Percentiles rank a stretch among this genome's conserved stretches.
Conservation (phyloP, 2,329 filamentous ascomycete genomes). For the Epicoccum sorghinum region DNA sequence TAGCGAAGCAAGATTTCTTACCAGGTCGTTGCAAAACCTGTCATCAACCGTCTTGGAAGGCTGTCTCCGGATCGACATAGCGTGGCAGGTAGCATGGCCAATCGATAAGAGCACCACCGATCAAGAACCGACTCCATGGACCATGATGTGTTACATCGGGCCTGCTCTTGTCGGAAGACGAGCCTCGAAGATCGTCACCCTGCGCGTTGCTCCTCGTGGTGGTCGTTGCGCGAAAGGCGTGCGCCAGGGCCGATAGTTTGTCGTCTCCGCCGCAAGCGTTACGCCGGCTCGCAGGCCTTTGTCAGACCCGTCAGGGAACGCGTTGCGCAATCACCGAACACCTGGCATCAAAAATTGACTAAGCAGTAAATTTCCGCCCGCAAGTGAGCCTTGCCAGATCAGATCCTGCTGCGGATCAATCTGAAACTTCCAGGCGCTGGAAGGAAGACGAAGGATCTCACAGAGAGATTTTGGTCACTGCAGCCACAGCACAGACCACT, state of each 20-base stretch:
- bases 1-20: slow-evolving; percentile 38
- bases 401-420: slow-evolving; percentile 36
- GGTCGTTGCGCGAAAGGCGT: slow-evolving; percentile 21
- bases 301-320: slow-evolving; percentile 24
- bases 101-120: slow-evolving; percentile 44
- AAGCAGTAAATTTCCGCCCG: slow-evolving; percentile 25
- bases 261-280: slow-evolving; percentile 21
- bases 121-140: slow-evolving; percentile 29
- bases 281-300: slow-evolving; percentile 23
- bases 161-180: slow-evolving; percentile 20
- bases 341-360: slow-evolving; percentile 35
- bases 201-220: slow-evolving; percentile 26
- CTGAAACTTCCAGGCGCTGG: slow-evolving; percentile 40
- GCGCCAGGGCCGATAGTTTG: slow-evolving; percentile 25
- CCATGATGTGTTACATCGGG: slow-evolving; percentile 31
- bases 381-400: slow-evolving; percentile 39
- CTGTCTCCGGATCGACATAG: slow-evolving; percentile 43
- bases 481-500: slow-evolving; percentile 33
- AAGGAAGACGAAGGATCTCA: slow-evolving; percentile 40
- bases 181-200: slow-evolving; percentile 24
- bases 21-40: slow-evolving; percentile 29
- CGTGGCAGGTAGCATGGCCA: slow-evolving; percentile 42
- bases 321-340: slow-evolving; percentile 50
- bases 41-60: slow-evolving; percentile 39
- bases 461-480: slow-evolving; percentile 35